Evolutionary conservation across 2,329 filamentous ascomycete genomes (phyloP).

Genomic region (Penicillium janthinellum): DNA sequence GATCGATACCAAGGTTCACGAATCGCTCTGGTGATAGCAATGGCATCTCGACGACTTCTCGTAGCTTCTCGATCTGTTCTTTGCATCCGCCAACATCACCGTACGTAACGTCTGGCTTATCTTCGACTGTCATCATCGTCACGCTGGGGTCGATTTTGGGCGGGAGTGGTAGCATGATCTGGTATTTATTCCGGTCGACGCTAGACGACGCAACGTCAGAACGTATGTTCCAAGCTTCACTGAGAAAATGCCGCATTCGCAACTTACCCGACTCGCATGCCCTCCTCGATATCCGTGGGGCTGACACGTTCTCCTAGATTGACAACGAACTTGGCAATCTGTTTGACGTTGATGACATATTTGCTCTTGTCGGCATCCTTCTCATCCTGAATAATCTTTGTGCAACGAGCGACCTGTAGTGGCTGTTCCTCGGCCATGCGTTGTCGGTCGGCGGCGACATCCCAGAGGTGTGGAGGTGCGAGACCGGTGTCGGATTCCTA

Average conservation of each 20-base stretch:
- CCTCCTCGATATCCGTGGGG: constrained; percentile 98
- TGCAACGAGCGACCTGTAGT: constrained; percentile 94
- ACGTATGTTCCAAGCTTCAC: background rate
- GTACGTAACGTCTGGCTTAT: constrained; percentile 99
- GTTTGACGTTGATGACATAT: constrained; percentile 99
- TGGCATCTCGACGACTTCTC: constrained; percentile 98
- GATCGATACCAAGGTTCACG: constrained; percentile 97
- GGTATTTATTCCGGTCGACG: constrained; percentile 98
- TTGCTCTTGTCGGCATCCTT: constrained; percentile 97
- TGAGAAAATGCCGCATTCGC: background rate
- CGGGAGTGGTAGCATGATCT: constrained; percentile 92
- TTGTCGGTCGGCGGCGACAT: constrained; percentile 95
- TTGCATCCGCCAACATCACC: constrained; percentile 99
- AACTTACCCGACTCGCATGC: constrained; percentile 86
- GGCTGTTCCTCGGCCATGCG: constrained; percentile 99
- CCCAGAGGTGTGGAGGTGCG: constrained; percentile 97
- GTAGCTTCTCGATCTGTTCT: constrained; percentile 98
- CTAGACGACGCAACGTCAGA: constrained; percentile 38
- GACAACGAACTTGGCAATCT: constrained; percentile 99
- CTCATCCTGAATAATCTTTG: constrained; percentile 97
- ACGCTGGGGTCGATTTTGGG: constrained; percentile 99
- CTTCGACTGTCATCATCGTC: constrained; percentile 99
- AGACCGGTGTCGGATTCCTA: constrained; percentile 98
- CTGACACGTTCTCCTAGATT: constrained; percentile 95
- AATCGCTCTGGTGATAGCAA: constrained; percentile 94